Evolutionary conservation across 257 asterid species (phyloP), one percentile per base, ranked within the genome.

Genomic region (Cordia subcordata): DNA sequence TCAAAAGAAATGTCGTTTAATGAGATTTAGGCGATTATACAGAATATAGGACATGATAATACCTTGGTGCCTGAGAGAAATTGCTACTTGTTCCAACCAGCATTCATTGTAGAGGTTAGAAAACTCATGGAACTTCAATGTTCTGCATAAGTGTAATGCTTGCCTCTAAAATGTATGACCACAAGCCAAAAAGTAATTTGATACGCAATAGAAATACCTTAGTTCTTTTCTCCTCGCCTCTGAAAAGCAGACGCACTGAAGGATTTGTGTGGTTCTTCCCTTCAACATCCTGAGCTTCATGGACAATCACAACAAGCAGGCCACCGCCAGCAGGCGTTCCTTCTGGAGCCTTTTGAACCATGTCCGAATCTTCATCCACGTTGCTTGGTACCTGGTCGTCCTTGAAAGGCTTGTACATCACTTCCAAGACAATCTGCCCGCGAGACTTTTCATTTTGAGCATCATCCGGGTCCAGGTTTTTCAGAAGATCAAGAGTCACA

Each of bases 261-360:
- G 65, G 65, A 60, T 60, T 60, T 8, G 65, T 60, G 23, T 60
- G 65, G 55, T 60, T n/a, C 65, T 60, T 60, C 45, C 65, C 65
- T 75, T 87, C 96, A 54, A 87, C 67, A 57, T 87, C 96, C 64
- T 87, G 85, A 71, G 81, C 96, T 72, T 87, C 96, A 13, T 87
- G 96, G 60, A 87, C 71, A 53, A 79, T 72, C 39, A 85, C 76
- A 22, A 87, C 92, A 5, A 87, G 89, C 79, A 87, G 33, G 33
- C 96, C 96, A 11, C 96, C 96, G 10, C 87, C 87, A n/a, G 69
- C 82, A 0, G 96, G 96, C 14, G 94, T 85, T 59, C 96, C 96
- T 20, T 86, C 96, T 0, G 99, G 99, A 51, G 97, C 97, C 83
- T 82, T 83, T 66, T 86, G 85, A 44, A 93, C 82, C 8, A 40